Evolutionary conservation across 495 filamentous ascomycete genomes (phyloP).

Genomic region (Platismatia glauca): DNA sequence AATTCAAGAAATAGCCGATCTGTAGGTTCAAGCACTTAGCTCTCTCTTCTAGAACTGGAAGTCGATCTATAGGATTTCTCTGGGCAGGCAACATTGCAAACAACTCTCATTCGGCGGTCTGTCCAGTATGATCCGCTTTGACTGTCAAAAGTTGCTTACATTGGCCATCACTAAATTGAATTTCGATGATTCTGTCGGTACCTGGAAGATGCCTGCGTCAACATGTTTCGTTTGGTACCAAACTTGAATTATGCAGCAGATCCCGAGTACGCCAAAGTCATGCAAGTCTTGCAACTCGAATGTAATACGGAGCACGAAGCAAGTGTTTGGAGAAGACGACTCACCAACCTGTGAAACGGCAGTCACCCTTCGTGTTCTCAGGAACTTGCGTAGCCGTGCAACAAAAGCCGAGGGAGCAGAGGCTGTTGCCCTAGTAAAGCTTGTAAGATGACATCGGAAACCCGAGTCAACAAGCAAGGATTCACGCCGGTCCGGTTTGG

Average conservation of each 20-base stretch:
- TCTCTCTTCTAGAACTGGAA: neutral
- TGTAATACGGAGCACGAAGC: neutral
- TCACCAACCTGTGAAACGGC: slow-evolving; percentile 67
- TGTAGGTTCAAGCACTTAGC: neutral
- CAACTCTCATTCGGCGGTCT: neutral
- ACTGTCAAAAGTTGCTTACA: slow-evolving; percentile 26
- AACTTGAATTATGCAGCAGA: neutral
- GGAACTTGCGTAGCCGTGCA: slow-evolving; percentile 68
- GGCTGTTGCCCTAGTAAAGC: slow-evolving; percentile 77
- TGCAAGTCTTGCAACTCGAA: neutral
- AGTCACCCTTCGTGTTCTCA: slow-evolving; percentile 80
- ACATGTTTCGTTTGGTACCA: neutral
- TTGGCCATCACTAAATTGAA: slow-evolving; percentile 83
- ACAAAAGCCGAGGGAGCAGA: slow-evolving; percentile 78
- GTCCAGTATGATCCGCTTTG: neutral
- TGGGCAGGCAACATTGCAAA: neutral
- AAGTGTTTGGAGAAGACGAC: neutral
- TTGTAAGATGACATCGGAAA: slow-evolving; percentile 90
- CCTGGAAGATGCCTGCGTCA: neutral
- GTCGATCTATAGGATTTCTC: neutral
- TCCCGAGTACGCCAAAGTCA: neutral
- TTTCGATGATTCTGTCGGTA: slow-evolving; percentile 86
- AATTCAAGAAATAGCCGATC: slow-evolving; percentile 84
- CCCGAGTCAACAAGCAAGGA: slow-evolving; percentile 90
- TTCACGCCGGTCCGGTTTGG: slow-evolving; percentile 75